Base-by-base conservation (phyloP, 208 protist species). In the Acanthamoeba polyphaga region DNA sequence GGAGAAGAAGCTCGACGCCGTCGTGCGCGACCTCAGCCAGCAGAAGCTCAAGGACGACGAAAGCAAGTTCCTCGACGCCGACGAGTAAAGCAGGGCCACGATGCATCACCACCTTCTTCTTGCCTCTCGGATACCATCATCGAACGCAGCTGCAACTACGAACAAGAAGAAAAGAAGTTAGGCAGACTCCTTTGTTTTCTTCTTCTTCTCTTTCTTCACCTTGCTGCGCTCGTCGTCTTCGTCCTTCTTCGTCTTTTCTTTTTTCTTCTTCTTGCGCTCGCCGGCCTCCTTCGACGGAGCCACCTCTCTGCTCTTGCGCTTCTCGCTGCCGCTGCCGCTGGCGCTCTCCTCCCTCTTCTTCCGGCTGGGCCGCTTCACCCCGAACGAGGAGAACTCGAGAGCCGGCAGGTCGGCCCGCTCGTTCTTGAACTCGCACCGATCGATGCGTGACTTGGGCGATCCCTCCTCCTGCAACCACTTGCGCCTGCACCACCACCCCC, bases 391-490 rank as follows among this genome's bases (percentile, higher is more conserved):
- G 43, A 91, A 91, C 12, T 64, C 84, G 9, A 91, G 60, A 4
- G 29, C 15, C 6, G 9, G 9, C 49, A 91, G 34, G 84, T 70
- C 58, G 8, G 55, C 60, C 5, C 24, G 17, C 58, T 91, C 84
- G 84, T 91, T 91, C 29, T 32, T 70, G 84, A 91, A 91, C 55
- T 91, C 58, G 15, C 58, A 64, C 1, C 60, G 51, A 10, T 91
- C 84, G 12, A 91, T 91, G 24, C 51, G 58, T 2, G 58, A 72
- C 60, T 91, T 91, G 12, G 84, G 84, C 15, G 84, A 91, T 6
- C 84, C 84, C 43, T 91, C 84, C 32, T 91, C 84, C 58, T 91
- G 84, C n/a, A 91, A 55, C 84, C 84, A 91, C 84, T 91, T 91
- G 15, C 58, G 49, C 9, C 84, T 91, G 51, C 53, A 13, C 53